A percentile compares a stretch with the other conserved stretches of the same genome.
phyloP scores from a whole-genome alignment of 148 eudicot species.

The Cornus florida region DNA sequence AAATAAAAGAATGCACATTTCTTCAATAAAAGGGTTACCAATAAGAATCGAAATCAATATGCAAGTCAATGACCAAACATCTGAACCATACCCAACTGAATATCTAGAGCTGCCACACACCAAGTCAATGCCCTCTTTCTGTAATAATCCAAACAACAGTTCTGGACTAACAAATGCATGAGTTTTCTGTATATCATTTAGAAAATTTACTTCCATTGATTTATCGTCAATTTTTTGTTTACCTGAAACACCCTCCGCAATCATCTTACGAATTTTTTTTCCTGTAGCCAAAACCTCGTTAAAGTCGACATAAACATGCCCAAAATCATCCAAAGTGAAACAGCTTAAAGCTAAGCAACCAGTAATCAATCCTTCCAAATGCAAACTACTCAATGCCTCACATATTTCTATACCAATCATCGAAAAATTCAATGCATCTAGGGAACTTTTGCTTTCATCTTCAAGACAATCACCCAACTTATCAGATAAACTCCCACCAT shows the following conservation, averaged over 20 bases:
- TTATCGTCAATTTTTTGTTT: slow-evolving; percentile 10
- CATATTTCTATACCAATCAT: slow-evolving; percentile 57
- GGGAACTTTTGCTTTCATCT: slow-evolving; percentile 15
- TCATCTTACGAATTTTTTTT: slow-evolving; percentile 37
- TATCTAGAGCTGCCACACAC: slow-evolving; percentile 20
- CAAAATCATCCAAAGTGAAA: slow-evolving; percentile 57
- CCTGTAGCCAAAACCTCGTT: slow-evolving; percentile 43
- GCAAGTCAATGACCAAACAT: slow-evolving; percentile 81
- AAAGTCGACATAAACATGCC: slow-evolving; percentile 51
- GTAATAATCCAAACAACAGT: slow-evolving; percentile 42
- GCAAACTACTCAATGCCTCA: slow-evolving; percentile 51
- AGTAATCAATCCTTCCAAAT: slow-evolving; percentile 46
- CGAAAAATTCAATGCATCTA: slow-evolving; percentile 18
- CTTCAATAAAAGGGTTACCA: slow-evolving; percentile 56
- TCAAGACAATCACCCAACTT: slow-evolving; percentile 19
- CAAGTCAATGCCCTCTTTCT: slow-evolving; percentile 35
- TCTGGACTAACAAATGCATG: slow-evolving; percentile 67
- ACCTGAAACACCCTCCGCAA: slow-evolving; percentile 18
- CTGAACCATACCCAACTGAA: slow-evolving; percentile 43
- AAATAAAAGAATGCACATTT: slow-evolving; percentile 29
- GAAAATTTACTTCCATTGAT: slow-evolving; percentile 20
- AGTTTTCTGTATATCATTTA: slow-evolving; percentile 20
- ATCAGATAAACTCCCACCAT: slow-evolving; percentile 19
- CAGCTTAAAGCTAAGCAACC: slow-evolving; percentile 55
- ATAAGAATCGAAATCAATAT: slow-evolving; percentile 51